Evolutionary conservation across 1,139 yeast genomes (phyloP).

Genomic region (Neolecta irregularis): DNA sequence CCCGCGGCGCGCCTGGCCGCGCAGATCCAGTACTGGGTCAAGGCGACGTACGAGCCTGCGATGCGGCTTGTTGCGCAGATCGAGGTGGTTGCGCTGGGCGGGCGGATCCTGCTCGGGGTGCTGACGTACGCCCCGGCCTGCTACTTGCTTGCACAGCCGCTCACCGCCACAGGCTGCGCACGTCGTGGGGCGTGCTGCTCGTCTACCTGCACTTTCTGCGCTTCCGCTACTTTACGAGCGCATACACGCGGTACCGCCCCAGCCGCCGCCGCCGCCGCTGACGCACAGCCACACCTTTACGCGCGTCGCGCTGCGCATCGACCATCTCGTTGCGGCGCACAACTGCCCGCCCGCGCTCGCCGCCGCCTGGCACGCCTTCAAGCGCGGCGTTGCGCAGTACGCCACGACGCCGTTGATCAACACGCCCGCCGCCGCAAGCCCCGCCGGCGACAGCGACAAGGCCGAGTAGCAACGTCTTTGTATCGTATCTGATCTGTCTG

Average conservation of each 20-base stretch:
- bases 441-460: constrained; percentile 55
- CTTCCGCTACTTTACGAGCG: constrained; percentile 12
- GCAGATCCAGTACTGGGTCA: constrained; percentile 8
- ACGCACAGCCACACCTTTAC: constrained; percentile 11
- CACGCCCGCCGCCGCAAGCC: constrained; percentile 19
- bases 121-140: not conserved
- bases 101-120: constrained; percentile 5
- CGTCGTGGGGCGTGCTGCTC: constrained; percentile 8
- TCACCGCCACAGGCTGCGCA: constrained; percentile 3
- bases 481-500: constrained; percentile 6
- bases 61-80: constrained; percentile 12
- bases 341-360: constrained; percentile 10
- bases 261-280: too few relatives aligned
- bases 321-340: constrained; percentile 12
- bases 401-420: constrained; percentile 7
- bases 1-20: constrained; percentile 8
- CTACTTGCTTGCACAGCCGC: not conserved
- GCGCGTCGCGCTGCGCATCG: constrained; percentile 10
- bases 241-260: too few relatives aligned
- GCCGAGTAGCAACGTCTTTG: constrained; percentile 33
- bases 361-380: constrained; percentile 11
- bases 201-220: constrained; percentile 12
- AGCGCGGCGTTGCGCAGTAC: constrained; percentile 9
- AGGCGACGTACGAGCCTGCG: constrained; percentile 11
- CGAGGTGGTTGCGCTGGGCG: constrained; percentile 8